These are phyloP conservation scores for Termitomyces sp. DNA, from an alignment of 768 basidiomycete species.

Conservation along the genomic window DNA sequence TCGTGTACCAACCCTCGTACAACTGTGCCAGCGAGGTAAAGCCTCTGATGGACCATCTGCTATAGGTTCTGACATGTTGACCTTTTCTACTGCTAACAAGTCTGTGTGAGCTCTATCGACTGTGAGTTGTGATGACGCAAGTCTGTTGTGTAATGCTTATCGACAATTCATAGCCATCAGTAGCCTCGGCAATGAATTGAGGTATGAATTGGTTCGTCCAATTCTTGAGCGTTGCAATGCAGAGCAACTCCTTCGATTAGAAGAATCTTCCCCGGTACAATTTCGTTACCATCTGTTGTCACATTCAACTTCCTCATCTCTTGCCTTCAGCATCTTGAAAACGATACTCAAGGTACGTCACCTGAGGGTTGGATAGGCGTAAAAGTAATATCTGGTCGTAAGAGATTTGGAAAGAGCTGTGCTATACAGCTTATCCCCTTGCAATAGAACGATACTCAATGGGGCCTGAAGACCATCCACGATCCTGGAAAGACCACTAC, in stretches of 20 bases:
- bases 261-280: slow-evolving; percentile 66
- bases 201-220: slow-evolving; percentile 63
- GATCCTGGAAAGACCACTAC: slow-evolving; percentile 66
- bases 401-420: slow-evolving; percentile 69
- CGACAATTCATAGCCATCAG: slow-evolving; percentile 44
- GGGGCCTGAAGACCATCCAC: slow-evolving; percentile 38
- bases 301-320: slow-evolving; percentile 2
- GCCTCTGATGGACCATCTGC: slow-evolving; percentile 3
- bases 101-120: slow-evolving; percentile 55
- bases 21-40: slow-evolving; percentile 68
- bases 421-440: slow-evolving; percentile 54
- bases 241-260: slow-evolving; percentile 65
- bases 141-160: neutral
- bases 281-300: neutral
- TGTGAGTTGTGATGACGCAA: slow-evolving; percentile 32
- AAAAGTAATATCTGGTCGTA: slow-evolving; percentile 4
- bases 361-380: neutral
- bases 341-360: slow-evolving; percentile 49
- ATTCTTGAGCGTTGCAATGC: slow-evolving; percentile 69
- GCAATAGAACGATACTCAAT: slow-evolving; percentile 42
- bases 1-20: slow-evolving; percentile 58
- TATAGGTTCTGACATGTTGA: slow-evolving; percentile 7
- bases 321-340: slow-evolving; percentile 41
- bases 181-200: slow-evolving; percentile 58
- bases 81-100: slow-evolving; percentile 25